A percentile compares a stretch with the other conserved stretches of the same genome.
Evolutionary conservation across 2,329 filamentous ascomycete species (phyloP).

Genomic region (Ceratocystis papillata): DNA sequence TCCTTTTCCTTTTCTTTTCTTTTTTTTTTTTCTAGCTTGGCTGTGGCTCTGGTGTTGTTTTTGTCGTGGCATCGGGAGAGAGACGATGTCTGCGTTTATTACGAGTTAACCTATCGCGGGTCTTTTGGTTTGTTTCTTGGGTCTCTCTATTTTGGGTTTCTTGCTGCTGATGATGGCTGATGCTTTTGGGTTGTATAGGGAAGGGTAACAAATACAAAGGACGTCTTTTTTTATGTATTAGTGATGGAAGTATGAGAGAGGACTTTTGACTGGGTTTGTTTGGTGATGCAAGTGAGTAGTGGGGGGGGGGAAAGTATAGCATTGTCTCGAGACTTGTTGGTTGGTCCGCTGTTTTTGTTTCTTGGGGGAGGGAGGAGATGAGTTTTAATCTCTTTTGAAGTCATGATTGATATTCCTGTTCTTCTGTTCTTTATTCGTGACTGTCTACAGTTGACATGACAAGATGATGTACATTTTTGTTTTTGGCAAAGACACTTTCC

Average conservation of each 20-base stretch:
- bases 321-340: neutral
- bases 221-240: neutral
- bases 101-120: too few relatives aligned
- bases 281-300: neutral
- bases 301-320: neutral
- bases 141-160: constrained; percentile 2
- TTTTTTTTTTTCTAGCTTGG: neutral
- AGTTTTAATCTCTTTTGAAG: neutral
- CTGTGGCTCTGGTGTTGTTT: neutral
- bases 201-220: neutral
- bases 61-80: neutral
- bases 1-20: neutral
- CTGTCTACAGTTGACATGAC: too few relatives aligned
- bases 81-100: constrained; percentile 3
- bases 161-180: neutral
- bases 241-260: neutral
- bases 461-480: neutral
- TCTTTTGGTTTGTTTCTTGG: constrained; percentile 6
- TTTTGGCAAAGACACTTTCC: constrained; percentile 3
- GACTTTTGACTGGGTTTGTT: neutral
- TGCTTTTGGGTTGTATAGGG: neutral
- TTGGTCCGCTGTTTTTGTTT: neutral
- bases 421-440: too few relatives aligned
- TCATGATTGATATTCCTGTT: neutral
- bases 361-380: neutral